These are phyloP conservation scores for Logfia minima DNA, from an alignment of 129 eudicot species.

Conservation along the genomic window DNA sequence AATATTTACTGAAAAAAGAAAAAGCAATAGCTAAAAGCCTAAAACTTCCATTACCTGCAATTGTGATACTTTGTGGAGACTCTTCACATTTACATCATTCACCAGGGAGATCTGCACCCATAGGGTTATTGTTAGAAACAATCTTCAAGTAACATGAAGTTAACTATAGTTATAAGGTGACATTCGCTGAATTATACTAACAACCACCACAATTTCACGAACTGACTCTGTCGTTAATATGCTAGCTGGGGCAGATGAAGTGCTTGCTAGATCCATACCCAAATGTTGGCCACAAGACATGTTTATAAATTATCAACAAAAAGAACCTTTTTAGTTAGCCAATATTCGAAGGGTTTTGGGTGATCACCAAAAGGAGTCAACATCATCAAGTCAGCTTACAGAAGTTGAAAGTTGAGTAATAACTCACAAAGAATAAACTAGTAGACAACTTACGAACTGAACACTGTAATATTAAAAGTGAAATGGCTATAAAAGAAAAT, in stretches of 20 bases:
- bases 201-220: slow-evolving; percentile 45
- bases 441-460: not conserved
- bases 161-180: slow-evolving; percentile 13
- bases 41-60: slow-evolving; percentile 45
- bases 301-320: slow-evolving; percentile 4
- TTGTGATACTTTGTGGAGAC: slow-evolving; percentile 34
- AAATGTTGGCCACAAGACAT: slow-evolving; percentile 31
- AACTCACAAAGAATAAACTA: not conserved
- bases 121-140: not conserved
- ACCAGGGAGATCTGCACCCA: slow-evolving; percentile 45
- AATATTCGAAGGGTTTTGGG: not conserved
- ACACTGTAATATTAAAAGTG: not conserved
- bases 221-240: slow-evolving; percentile 47
- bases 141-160: slow-evolving; percentile 16
- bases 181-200: slow-evolving; percentile 33
- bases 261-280: slow-evolving; percentile 57
- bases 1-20: slow-evolving; percentile 11
- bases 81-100: slow-evolving; percentile 35
- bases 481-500: not conserved
- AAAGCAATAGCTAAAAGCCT: slow-evolving; percentile 18
- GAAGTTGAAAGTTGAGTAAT: not conserved
- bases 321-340: not conserved
- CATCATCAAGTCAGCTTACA: not conserved
- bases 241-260: slow-evolving; percentile 54
- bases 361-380: not conserved